Percentiles rank a stretch among this genome's conserved stretches.
Evolutionary conservation across 495 filamentous ascomycete species (phyloP).

Genomic region (Opeltia flavorubescens): DNA sequence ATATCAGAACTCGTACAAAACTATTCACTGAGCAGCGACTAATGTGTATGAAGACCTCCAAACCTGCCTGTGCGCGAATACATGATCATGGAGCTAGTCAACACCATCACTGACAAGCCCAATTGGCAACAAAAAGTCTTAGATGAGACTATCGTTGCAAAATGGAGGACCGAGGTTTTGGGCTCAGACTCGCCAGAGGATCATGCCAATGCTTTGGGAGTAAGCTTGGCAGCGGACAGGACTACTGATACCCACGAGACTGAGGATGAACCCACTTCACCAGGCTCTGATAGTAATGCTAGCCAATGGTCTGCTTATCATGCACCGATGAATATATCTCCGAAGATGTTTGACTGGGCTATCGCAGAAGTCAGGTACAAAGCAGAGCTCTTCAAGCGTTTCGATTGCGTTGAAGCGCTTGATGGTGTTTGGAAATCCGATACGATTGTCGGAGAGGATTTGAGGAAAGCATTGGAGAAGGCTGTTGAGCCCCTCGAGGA

Average conservation of each 20-base stretch:
- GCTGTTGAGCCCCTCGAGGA: conserved; percentile 27
- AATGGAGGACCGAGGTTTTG: conserved; percentile 26
- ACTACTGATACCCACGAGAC: neutral
- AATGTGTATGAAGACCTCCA: neutral
- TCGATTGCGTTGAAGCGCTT: conserved; percentile 20
- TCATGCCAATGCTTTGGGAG: neutral
- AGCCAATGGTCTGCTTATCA: neutral
- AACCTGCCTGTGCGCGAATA: conserved; percentile 21
- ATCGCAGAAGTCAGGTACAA: conserved; percentile 37
- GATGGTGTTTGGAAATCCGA: conserved; percentile 29
- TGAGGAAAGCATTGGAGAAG: conserved; percentile 17
- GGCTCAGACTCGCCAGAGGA: conserved; percentile 1
- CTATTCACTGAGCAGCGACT: no score
- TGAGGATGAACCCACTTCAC: neutral
- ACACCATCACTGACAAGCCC: conserved; percentile 31
- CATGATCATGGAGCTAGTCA: conserved; percentile 25
- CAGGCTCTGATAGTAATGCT: neutral
- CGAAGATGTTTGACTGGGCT: conserved; percentile 36
- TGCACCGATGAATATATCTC: conserved; percentile 20
- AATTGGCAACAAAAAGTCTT: conserved; percentile 42
- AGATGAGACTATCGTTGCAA: conserved; percentile 26
- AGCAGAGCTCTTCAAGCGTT: conserved; percentile 17
- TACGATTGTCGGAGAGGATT: conserved; percentile 16
- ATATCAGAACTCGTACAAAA: conserved; percentile 11
- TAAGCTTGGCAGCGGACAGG: neutral